A percentile compares a stretch with the other conserved stretches of the same genome.
phyloP scores from a whole-genome alignment of 2,329 filamentous ascomycete species.

The Alternaria sp. region DNA sequence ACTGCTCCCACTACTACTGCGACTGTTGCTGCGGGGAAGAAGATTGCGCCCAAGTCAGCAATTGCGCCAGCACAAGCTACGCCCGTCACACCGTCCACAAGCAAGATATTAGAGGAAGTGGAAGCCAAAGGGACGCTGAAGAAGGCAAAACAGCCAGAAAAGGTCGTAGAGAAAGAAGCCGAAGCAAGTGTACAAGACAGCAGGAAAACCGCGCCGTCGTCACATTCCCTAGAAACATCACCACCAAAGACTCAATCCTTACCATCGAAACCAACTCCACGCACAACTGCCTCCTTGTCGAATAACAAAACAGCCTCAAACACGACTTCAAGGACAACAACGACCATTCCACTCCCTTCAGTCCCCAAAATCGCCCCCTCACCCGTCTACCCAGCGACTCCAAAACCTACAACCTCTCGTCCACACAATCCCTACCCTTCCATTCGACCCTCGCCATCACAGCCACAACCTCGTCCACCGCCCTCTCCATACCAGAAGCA shows the following conservation, averaged over 20 bases:
- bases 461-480: neutral
- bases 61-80: slow-evolving; percentile 24
- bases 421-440: slow-evolving; percentile 11
- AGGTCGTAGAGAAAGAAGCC: neutral
- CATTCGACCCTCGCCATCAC: neutral
- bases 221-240: neutral
- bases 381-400: slow-evolving; percentile 4
- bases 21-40: slow-evolving; percentile 14
- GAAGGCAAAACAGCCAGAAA: neutral
- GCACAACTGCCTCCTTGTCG: neutral
- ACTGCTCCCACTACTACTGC: neutral
- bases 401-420: slow-evolving; percentile 3
- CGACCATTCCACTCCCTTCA: slow-evolving; percentile 38
- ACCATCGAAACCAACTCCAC: neutral
- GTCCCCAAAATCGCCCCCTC: slow-evolving; percentile 26
- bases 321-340: slow-evolving; percentile 7
- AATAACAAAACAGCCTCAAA: neutral
- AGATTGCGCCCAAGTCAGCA: slow-evolving; percentile 17
- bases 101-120: slow-evolving; percentile 45
- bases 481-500: neutral
- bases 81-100: slow-evolving; percentile 37
- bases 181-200: neutral
- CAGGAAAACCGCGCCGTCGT: neutral
- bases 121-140: slow-evolving; percentile 34
- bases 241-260: slow-evolving; percentile 23